A percentile compares a stretch with the other conserved stretches of the same genome.
These are phyloP conservation scores for Pichia occidentalis DNA, from an alignment of 805 yeast genomes.

Conservation along the genomic window DNA sequence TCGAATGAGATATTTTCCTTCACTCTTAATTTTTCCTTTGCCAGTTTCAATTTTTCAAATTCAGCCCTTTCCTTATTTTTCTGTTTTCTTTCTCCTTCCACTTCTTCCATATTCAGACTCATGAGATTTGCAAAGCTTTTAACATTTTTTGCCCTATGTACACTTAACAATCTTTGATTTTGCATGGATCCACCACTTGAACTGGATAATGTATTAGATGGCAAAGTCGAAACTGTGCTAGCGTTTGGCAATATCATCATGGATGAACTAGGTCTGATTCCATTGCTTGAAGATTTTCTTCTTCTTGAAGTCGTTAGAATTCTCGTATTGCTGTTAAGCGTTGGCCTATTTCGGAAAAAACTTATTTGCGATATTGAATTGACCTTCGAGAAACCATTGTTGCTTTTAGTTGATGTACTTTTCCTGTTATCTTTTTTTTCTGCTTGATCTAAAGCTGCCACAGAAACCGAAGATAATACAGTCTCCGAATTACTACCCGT, in stretches of 20 bases:
- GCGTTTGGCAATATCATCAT: neutral
- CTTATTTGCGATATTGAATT: conserved; percentile 18
- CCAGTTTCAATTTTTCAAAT: neutral
- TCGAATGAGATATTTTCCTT: neutral
- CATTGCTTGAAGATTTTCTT: neutral
- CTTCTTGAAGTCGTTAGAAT: conserved; percentile 1
- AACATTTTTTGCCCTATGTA: neutral
- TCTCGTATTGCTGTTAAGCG: no score
- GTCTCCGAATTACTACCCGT: neutral
- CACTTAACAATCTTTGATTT: neutral
- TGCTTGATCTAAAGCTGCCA: no score
- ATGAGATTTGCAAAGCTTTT: conserved; percentile 8
- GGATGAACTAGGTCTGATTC: neutral
- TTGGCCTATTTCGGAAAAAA: conserved; percentile 16
- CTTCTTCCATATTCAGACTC: conserved; percentile 1
- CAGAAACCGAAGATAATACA: no score
- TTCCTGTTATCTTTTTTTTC: no score
- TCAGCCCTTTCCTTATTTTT: neutral
- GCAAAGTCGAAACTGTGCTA: neutral
- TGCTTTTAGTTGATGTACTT: neutral
- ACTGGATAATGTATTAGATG: no score
- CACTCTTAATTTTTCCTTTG: neutral
- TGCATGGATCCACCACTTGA: no score
- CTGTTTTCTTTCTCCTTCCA: neutral
- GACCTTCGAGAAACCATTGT: conserved; percentile 5